Base-by-base conservation (phyloP, 2,329 filamentous ascomycete species). In the Lecanosticta acicola region DNA sequence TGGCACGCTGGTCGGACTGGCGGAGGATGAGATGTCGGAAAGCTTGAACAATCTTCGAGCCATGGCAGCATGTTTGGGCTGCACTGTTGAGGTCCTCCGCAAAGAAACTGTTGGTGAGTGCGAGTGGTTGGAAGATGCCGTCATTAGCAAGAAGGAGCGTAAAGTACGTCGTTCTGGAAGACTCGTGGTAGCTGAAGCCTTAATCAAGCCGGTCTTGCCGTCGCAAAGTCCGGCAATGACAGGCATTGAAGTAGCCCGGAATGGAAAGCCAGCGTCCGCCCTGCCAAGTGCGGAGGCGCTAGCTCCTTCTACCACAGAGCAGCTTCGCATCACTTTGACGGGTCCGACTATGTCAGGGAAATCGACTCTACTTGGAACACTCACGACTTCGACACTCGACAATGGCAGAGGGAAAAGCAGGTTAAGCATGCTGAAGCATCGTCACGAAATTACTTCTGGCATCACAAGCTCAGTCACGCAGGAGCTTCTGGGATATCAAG, bases 381-480 rank as follows among this genome's bases (percentile, higher is more conserved):
- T 98, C 19, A 91, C 87, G 0, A 94, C 88, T 0, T 89, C 89
- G 1, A 85, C 83, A 1, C 72, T 95, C 14, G 93, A 98, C 63
- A 96, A 97, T 65, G 91, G 91, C 0, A 78, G 90, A 52, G 93
- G 93, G 0, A 93, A 89, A 63, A 94, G 88, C 62, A 80, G 93
- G 43, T 73, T 96, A 19, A 91, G 87, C 59, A 75, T 97, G 41
- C 73, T 98, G 21, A 95, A 89, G 63, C 93, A 98, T 67, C 82
- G 87, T 9, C 93, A 98, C 63, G 93, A 98, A 64, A 85, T 97
- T 46, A 84, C 79, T 2, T 94, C 91, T 2, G 93, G 93, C 0
- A 77, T 95, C 52, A 98, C 93, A 1, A 96, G 89, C 62, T 97
- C 91, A 4, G 84, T 98, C 36, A 87, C 93, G 0, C 91, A 96